phyloP scores from a whole-genome alignment of 495 filamentous ascomycete genomes.

The Podospora conica region DNA sequence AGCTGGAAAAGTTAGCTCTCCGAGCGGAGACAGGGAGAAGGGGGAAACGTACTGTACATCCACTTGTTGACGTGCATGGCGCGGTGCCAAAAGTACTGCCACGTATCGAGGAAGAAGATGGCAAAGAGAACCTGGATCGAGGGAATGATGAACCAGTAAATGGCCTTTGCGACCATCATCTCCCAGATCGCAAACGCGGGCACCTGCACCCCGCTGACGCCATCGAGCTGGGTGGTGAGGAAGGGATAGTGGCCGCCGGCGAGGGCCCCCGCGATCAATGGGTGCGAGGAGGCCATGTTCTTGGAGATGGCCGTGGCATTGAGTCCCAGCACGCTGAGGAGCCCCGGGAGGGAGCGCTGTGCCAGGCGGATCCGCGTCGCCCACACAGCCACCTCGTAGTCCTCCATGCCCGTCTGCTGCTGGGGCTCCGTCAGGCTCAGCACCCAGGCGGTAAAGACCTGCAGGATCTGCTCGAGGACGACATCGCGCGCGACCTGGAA shows the following conservation, averaged over 20 bases:
- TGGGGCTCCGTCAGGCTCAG: conserved; percentile 59
- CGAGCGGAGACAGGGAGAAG: not conserved
- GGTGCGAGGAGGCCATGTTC: conserved; percentile 52
- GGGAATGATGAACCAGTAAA: conserved; percentile 78
- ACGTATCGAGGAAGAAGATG: conserved; percentile 76
- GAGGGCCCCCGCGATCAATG: conserved; percentile 58
- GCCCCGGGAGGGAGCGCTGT: conserved; percentile 58
- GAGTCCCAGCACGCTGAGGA: conserved; percentile 51
- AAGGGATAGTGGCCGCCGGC: conserved; percentile 69
- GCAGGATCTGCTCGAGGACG: conserved; percentile 81
- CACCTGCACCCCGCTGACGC: conserved; percentile 34
- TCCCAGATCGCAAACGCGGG: conserved; percentile 70
- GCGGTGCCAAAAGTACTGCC: conserved; percentile 95
- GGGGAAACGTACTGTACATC: conserved; percentile 74
- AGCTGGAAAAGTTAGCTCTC: conserved; percentile 41
- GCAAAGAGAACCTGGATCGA: conserved; percentile 65
- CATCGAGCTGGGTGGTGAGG: conserved; percentile 42
- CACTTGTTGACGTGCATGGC: conserved; percentile 92
- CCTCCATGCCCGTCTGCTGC: conserved; percentile 64
- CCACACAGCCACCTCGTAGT: conserved; percentile 79
- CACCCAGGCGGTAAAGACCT: conserved; percentile 58
- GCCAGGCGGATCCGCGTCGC: conserved; percentile 65
- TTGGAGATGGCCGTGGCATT: conserved; percentile 50
- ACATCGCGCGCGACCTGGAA: conserved; percentile 83
- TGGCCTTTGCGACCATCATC: conserved; percentile 58